A percentile compares a stretch with the other conserved stretches of the same genome.
Conservation (phyloP, 768 basidiomycete species). For the Kwoniella sp. region DNA sequence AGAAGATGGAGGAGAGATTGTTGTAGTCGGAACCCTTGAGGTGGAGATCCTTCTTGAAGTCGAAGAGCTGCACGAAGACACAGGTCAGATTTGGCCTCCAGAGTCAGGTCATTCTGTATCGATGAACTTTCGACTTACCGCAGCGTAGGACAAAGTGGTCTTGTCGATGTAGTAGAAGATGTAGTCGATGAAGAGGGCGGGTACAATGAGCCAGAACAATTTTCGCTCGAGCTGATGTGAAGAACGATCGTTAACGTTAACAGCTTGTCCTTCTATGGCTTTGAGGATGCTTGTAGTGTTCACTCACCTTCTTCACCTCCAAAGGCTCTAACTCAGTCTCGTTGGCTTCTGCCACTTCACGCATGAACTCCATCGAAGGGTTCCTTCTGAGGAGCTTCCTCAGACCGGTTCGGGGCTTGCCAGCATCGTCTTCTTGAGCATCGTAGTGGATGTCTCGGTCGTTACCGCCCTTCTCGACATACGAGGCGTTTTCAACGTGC, state of each 20-base stretch:
- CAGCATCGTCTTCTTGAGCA: slow-evolving; percentile 33
- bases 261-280: not conserved
- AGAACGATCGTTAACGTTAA: not conserved
- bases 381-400: slow-evolving; percentile 35
- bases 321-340: slow-evolving; percentile 31
- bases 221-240: slow-evolving; percentile 38
- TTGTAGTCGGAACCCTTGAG: slow-evolving; percentile 56
- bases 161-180: slow-evolving; percentile 47
- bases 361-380: slow-evolving; percentile 40
- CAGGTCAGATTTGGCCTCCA: no score
- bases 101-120: no score
- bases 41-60: slow-evolving; percentile 55
- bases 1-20: slow-evolving; percentile 48
- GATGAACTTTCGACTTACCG: no score
- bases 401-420: slow-evolving; percentile 27
- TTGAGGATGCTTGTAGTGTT: not conserved
- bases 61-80: slow-evolving; percentile 38
- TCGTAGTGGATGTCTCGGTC: slow-evolving; percentile 30
- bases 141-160: slow-evolving; percentile 39
- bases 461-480: slow-evolving; percentile 17
- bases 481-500: slow-evolving; percentile 35
- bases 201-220: slow-evolving; percentile 46
- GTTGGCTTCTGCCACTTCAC: slow-evolving; percentile 39
- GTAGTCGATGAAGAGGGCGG: slow-evolving; percentile 41
- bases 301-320: slow-evolving; percentile 39